phyloP scores from a whole-genome alignment of 1,284 basidiomycete species.

The Xerocomus amazonicus region DNA sequence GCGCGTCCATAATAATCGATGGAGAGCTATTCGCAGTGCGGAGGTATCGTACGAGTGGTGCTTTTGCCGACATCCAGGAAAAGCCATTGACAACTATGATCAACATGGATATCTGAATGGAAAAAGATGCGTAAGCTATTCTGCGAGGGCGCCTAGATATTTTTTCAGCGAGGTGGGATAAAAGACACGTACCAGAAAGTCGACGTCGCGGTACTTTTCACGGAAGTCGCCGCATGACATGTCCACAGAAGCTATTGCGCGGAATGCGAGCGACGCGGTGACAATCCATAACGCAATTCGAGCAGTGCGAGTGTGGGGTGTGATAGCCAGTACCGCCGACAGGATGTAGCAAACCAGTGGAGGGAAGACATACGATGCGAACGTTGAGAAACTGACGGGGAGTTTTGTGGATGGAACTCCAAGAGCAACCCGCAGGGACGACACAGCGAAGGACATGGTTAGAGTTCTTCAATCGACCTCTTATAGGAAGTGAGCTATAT shows the following conservation, averaged over 20 bases:
- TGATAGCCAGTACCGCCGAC: not conserved
- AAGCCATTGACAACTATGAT: not conserved
- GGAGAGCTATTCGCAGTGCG: slow-evolving; percentile 7
- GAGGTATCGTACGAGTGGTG: not conserved
- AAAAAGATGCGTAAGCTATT: not conserved
- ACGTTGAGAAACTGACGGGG: not conserved
- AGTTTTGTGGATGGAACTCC: not conserved
- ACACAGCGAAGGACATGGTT: not conserved
- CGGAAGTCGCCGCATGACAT: not conserved
- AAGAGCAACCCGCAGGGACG: not conserved
- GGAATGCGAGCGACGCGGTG: not conserved
- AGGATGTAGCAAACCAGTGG: not conserved
- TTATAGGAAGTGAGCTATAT: not conserved
- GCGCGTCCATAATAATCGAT: slow-evolving; percentile 36
- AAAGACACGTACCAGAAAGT: not conserved
- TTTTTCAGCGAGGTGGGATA: not conserved
- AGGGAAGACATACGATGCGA: not conserved
- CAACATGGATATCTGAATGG: not conserved
- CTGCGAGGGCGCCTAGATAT: not conserved
- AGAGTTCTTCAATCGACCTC: too few species aligned
- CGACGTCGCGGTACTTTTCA: not conserved
- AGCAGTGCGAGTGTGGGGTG: not conserved
- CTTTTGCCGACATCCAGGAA: not conserved
- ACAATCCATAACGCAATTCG: not conserved
- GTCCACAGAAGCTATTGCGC: not conserved